Evolutionary conservation across 179 eudicot genomes (phyloP).

Genomic region (Carnegiea gigantea): DNA sequence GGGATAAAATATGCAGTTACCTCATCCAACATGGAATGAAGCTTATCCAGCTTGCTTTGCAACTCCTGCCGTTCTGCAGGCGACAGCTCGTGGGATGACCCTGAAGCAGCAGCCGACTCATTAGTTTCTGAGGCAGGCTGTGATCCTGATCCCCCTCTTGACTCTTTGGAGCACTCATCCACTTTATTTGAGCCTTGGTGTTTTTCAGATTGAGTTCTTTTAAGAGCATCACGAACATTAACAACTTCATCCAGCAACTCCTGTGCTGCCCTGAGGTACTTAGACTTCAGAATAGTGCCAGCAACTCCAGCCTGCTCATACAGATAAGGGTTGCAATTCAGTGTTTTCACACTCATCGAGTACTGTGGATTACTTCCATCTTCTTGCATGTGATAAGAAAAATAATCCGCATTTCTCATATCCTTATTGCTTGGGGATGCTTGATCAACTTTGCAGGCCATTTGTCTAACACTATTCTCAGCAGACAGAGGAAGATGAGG

Average conservation of each 20-base stretch:
- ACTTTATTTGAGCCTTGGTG: conserved; percentile 32
- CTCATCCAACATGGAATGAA: conserved; percentile 70
- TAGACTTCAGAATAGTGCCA: conserved; percentile 33
- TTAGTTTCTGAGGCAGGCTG: conserved; percentile 29
- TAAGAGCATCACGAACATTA: conserved; percentile 47
- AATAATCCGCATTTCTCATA: conserved; percentile 39
- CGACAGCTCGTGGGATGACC: conserved; percentile 44
- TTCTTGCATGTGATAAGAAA: conserved; percentile 40
- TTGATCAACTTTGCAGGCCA: conserved; percentile 41
- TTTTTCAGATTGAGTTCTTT: conserved; percentile 39
- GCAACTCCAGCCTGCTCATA: conserved; percentile 41
- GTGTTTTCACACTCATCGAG: conserved; percentile 28
- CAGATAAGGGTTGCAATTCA: conserved; percentile 31
- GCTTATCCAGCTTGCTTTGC: conserved; percentile 58
- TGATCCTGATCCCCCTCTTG: conserved; percentile 37
- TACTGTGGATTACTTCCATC: conserved; percentile 39
- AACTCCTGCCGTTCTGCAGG: conserved; percentile 51
- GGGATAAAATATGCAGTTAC: conserved; percentile 24
- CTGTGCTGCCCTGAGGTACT: conserved; percentile 54
- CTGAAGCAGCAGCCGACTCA: conserved; percentile 30
- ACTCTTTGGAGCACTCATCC: conserved; percentile 38
- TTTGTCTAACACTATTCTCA: conserved; percentile 35
- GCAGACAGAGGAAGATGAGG: conserved; percentile 40
- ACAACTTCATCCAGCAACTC: conserved; percentile 58
- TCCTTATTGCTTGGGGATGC: conserved; percentile 42